phyloP scores from a whole-genome alignment of 371 early-diverging fungal genomes.

The Apophysomyces variabilis region DNA sequence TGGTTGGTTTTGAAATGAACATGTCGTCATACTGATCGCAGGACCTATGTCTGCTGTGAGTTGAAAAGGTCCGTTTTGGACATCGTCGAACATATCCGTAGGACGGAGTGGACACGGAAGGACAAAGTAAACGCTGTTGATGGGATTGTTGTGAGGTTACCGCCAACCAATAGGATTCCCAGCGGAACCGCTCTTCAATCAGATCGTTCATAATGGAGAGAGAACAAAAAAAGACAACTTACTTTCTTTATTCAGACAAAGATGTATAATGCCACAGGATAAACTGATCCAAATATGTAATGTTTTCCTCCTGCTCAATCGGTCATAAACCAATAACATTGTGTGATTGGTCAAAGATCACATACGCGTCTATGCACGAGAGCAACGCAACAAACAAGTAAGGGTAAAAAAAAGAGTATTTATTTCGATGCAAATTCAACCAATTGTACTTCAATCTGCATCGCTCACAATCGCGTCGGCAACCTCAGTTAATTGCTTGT shows the following conservation, averaged over 20 bases:
- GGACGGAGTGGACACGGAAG: background rate
- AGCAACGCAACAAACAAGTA: background rate
- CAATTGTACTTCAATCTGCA: slow-evolving; percentile 27
- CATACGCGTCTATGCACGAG: background rate
- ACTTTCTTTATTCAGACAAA: background rate
- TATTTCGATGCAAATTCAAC: too few species aligned
- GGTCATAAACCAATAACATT: slow-evolving; percentile 2
- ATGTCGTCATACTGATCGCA: slow-evolving; percentile 8
- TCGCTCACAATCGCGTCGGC: slow-evolving; percentile 51
- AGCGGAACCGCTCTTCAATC: background rate
- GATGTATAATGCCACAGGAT: background rate
- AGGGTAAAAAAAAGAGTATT: background rate
- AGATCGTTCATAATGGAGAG: background rate
- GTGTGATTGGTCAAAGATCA: background rate
- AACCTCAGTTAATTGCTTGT: slow-evolving; percentile 46
- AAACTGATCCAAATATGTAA: slow-evolving; percentile 5
- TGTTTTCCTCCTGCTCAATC: slow-evolving; percentile 2
- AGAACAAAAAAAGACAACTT: background rate
- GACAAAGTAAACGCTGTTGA: background rate
- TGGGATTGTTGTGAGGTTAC: background rate
- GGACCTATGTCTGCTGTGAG: background rate
- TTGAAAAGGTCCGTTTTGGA: background rate
- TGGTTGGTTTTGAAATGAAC: slow-evolving; percentile 1
- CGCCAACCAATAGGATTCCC: slow-evolving; percentile 5
- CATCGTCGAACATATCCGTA: background rate